These are phyloP conservation scores for Micromonas pusilla DNA, from an alignment of 139 green algal genomes.

Conservation along the genomic window DNA sequence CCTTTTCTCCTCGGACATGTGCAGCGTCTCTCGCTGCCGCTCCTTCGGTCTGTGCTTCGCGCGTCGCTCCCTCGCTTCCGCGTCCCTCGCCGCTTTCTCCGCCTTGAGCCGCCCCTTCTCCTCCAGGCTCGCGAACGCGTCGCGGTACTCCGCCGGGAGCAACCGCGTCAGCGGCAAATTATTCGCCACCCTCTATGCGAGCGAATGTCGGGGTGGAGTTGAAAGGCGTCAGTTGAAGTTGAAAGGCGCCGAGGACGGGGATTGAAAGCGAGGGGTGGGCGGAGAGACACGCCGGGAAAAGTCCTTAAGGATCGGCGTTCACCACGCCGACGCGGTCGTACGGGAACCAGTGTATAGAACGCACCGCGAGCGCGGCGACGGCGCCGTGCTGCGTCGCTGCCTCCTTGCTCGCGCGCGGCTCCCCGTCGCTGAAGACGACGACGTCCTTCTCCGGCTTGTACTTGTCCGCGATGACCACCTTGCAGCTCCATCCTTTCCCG, in stretches of 20 bases:
- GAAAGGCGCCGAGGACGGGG: too few species aligned
- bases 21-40: background rate
- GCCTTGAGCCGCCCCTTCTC: constrained; percentile 1
- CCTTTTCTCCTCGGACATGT: constrained; percentile 23
- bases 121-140: background rate
- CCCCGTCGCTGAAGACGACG: constrained; percentile 14
- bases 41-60: background rate
- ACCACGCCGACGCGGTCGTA: too few species aligned
- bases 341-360: too few species aligned
- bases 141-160: constrained; percentile 9
- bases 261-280: too few species aligned
- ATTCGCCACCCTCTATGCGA: constrained; percentile 6
- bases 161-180: constrained; percentile 20
- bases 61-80: background rate
- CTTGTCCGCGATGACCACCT: constrained; percentile 27
- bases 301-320: too few species aligned
- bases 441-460: constrained; percentile 28
- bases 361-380: constrained; percentile 17
- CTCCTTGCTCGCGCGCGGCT: constrained; percentile 11
- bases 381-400: constrained; percentile 13
- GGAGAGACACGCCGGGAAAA: too few species aligned
- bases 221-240: too few species aligned
- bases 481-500: constrained; percentile 20
- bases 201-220: too few species aligned
- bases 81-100: constrained; percentile 7